phyloP scores from a whole-genome alignment of 2,329 filamentous ascomycete genomes.

The Leptographium lundbergii region DNA sequence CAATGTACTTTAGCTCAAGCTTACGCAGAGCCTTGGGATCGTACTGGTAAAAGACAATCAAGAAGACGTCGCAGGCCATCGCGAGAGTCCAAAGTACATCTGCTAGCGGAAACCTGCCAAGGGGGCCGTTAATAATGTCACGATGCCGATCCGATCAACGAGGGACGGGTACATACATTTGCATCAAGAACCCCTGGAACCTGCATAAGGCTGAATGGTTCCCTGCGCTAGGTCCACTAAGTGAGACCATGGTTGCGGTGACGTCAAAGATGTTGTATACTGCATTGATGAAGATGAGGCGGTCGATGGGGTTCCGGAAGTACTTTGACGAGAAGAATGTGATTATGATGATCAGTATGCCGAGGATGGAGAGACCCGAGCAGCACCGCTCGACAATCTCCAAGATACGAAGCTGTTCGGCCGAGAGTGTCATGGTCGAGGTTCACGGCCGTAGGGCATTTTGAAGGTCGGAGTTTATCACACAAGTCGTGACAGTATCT shows the following conservation, averaged over 20 bases:
- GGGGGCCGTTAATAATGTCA: background rate
- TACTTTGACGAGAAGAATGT: conserved; percentile 19
- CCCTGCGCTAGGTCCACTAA: conserved; percentile 21
- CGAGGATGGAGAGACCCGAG: conserved; percentile 20
- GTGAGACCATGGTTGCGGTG: conserved; percentile 24
- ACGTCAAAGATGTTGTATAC: conserved; percentile 25
- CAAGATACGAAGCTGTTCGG: conserved; percentile 16
- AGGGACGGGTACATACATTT: conserved; percentile 18
- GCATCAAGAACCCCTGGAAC: conserved; percentile 24
- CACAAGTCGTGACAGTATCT: background rate
- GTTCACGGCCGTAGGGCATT: background rate
- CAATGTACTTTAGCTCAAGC: conserved; percentile 20
- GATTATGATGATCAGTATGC: conserved; percentile 21
- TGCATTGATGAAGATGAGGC: conserved; percentile 24
- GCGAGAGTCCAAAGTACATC: conserved; percentile 25
- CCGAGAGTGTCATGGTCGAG: conserved; percentile 12
- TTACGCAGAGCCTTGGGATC: conserved; percentile 18
- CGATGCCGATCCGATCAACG: background rate
- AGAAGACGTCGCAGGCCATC: conserved; percentile 23
- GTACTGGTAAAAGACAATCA: conserved; percentile 23
- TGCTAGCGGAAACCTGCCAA: conserved; percentile 22
- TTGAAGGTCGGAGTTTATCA: background rate
- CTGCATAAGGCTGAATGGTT: conserved; percentile 21
- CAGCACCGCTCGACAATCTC: conserved; percentile 18
- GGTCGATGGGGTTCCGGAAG: conserved; percentile 25